Percentiles rank a stretch among this genome's conserved stretches.
Conservation (phyloP, 768 basidiomycete species). For the Cyclocybe aegerita region DNA sequence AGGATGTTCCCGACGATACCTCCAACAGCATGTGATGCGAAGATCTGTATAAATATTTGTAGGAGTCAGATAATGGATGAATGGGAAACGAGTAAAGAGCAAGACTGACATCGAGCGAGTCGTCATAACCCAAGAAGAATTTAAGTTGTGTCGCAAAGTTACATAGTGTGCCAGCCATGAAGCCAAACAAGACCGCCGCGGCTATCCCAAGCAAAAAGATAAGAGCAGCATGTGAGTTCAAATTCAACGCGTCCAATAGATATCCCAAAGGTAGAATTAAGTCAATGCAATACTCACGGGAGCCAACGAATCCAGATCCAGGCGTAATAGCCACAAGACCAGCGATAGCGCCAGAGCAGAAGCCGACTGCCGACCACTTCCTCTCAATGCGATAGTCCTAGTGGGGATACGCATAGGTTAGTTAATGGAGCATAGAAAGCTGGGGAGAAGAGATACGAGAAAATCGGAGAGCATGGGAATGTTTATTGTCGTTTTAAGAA, state of each 20-base stretch:
- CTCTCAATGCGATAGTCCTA: slow-evolving; percentile 90
- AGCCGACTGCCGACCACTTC: slow-evolving; percentile 93
- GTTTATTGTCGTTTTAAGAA: neutral
- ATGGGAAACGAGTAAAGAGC: neutral
- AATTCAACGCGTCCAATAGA: neutral
- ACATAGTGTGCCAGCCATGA: slow-evolving; percentile 81
- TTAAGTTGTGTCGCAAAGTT: slow-evolving; percentile 97
- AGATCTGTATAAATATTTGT: slow-evolving; percentile 57
- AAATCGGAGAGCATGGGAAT: neutral
- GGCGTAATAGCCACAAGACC: slow-evolving; percentile 91
- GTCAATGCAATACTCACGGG: slow-evolving; percentile 46
- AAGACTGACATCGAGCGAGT: slow-evolving; percentile 70
- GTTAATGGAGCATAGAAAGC: neutral
- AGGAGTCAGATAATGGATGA: neutral
- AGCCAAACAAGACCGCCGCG: slow-evolving; percentile 83
- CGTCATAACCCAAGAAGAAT: slow-evolving; percentile 74
- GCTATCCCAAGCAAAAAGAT: slow-evolving; percentile 34
- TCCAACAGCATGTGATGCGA: slow-evolving; percentile 82
- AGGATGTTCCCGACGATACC: slow-evolving; percentile 81
- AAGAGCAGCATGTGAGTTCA: neutral
- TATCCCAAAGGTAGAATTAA: neutral
- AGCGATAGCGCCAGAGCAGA: slow-evolving; percentile 92
- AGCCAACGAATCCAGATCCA: slow-evolving; percentile 77
- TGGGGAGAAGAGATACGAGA: neutral
- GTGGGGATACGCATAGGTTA: neutral